These are phyloP conservation scores for Tolypocladium nubicola DNA, from an alignment of 2,329 filamentous ascomycete genomes.

Conservation along the genomic window DNA sequence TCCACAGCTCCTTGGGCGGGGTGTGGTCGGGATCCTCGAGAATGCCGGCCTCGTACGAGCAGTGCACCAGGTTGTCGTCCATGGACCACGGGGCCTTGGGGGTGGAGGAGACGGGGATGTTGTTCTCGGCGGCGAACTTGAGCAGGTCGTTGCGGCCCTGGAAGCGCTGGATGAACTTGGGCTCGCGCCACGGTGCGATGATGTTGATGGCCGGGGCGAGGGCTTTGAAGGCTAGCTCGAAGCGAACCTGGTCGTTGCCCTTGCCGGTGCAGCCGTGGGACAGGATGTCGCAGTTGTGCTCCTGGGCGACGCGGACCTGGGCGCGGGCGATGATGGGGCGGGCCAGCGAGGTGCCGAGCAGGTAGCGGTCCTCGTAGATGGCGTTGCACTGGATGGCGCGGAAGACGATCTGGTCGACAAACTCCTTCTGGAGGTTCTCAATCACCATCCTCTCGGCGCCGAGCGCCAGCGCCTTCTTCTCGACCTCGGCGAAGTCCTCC, in stretches of 20 bases:
- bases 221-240: slow-evolving; percentile 20
- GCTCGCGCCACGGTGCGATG: slow-evolving; percentile 63
- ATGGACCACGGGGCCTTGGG: slow-evolving; percentile 61
- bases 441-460: slow-evolving; percentile 31
- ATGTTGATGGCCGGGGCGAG: slow-evolving; percentile 54
- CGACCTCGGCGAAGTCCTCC: slow-evolving; percentile 60
- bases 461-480: slow-evolving; percentile 49
- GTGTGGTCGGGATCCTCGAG: slow-evolving; percentile 47
- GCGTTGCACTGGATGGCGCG: slow-evolving; percentile 56
- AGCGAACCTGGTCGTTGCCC: slow-evolving; percentile 21
- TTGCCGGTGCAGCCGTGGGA: slow-evolving; percentile 52
- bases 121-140: slow-evolving; percentile 54
- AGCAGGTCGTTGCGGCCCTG: slow-evolving; percentile 59
- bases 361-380: slow-evolving; percentile 46
- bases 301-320: slow-evolving; percentile 20
- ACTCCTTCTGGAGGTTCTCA: slow-evolving; percentile 56
- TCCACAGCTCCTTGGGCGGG: slow-evolving; percentile 59
- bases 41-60: slow-evolving; percentile 64
- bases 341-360: slow-evolving; percentile 45
- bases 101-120: slow-evolving; percentile 62
- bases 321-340: slow-evolving; percentile 56
- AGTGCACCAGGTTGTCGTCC: slow-evolving; percentile 32
- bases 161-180: slow-evolving; percentile 23
- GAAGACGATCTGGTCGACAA: slow-evolving; percentile 68
- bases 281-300: slow-evolving; percentile 26